Conservation (phyloP, 768 basidiomycete genomes). For the Podaxis carcinomalis region DNA sequence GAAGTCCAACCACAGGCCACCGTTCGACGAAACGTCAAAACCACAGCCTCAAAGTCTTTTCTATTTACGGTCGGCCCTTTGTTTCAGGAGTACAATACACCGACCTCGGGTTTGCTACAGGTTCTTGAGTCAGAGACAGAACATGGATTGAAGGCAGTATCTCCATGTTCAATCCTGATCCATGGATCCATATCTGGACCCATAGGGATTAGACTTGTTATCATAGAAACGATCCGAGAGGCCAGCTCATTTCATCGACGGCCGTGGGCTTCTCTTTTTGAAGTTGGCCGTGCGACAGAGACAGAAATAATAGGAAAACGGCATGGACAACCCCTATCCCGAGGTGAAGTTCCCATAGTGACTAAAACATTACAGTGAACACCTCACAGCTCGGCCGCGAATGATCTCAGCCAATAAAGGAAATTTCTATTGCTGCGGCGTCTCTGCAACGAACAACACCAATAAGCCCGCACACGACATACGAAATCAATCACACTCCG, state of each 20-base stretch:
- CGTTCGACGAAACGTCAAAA: not conserved
- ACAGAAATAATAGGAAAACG: too few species aligned
- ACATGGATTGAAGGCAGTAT: not conserved
- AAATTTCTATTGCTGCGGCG: constrained; percentile 5
- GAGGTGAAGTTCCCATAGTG: too few species aligned
- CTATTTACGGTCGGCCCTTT: not conserved
- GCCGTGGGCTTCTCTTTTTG: not conserved
- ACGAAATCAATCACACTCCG: not conserved
- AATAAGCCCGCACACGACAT: not conserved
- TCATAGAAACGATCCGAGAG: not conserved
- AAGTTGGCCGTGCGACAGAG: too few species aligned
- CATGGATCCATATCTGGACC: not conserved
- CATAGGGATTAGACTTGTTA: not conserved
- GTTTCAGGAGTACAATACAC: not conserved
- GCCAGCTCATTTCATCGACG: not conserved
- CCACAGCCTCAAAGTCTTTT: not conserved
- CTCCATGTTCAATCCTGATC: not conserved
- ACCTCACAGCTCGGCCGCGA: not conserved
- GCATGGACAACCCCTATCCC: too few species aligned
- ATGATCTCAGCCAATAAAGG: not conserved
- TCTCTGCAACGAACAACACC: not conserved
- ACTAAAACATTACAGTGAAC: not conserved
- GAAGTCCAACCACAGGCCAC: not conserved
- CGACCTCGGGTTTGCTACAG: not conserved
- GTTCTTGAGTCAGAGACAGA: not conserved